Evolutionary conservation across 2,329 filamentous ascomycete species (phyloP).

Genomic region (Penicillium sp.): DNA sequence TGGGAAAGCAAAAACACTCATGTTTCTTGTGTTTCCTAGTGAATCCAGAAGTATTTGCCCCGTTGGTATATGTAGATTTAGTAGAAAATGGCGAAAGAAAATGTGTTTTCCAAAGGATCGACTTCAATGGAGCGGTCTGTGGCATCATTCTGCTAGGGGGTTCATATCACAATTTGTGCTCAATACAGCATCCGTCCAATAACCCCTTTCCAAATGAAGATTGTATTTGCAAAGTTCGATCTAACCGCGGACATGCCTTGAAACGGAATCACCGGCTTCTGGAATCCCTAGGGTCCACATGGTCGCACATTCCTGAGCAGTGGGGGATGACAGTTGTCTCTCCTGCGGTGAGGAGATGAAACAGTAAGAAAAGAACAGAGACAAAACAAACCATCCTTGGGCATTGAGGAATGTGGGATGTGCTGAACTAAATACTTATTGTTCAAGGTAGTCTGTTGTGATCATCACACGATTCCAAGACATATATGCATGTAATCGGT

Average conservation of each 20-base stretch:
- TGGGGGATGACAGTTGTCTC: conserved; percentile 5
- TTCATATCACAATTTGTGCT: neutral
- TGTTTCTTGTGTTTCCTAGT: too few relatives aligned
- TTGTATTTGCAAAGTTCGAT: neutral
- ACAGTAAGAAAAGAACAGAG: neutral
- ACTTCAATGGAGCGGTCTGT: neutral
- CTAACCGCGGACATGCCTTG: neutral
- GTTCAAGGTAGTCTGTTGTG: neutral
- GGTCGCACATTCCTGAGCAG: conserved; percentile 8
- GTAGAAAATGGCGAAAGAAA: neutral
- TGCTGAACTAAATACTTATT: neutral
- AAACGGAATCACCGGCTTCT: conserved; percentile 3
- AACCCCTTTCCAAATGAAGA: neutral
- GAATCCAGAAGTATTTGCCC: neutral
- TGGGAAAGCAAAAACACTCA: neutral
- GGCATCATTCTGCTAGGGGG: conserved; percentile 6
- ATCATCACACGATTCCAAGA: neutral
- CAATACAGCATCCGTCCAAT: neutral
- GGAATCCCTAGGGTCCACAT: conserved; percentile 10
- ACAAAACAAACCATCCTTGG: conserved; percentile 3
- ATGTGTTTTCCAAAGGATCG: too few relatives aligned
- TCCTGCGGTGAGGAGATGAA: conserved; percentile 12
- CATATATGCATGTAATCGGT: conserved; percentile 1
- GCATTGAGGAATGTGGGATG: conserved; percentile 4
- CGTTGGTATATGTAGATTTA: neutral